phyloP scores from a whole-genome alignment of 139 green algal species.

The Asterochloris sp. region DNA sequence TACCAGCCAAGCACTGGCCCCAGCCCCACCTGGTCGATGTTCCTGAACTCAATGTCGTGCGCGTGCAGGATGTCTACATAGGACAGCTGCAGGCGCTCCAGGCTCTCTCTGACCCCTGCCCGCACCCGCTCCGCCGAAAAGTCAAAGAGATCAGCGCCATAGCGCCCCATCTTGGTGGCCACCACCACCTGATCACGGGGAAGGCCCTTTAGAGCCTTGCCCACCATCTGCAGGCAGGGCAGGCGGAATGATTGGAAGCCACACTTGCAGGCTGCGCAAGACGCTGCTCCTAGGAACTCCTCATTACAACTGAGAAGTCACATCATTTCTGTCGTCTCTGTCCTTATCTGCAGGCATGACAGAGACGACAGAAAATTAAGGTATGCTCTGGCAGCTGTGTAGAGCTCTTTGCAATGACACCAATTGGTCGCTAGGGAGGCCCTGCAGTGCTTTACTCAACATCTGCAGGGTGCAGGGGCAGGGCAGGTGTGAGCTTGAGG shows the following conservation, averaged over 20 bases:
- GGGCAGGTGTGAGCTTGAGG: too few relatives aligned
- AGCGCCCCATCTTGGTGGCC: slow-evolving; percentile 89
- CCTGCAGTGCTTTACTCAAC: too few relatives aligned
- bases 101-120: slow-evolving; percentile 68
- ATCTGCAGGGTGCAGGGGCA: too few relatives aligned
- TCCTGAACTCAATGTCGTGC: slow-evolving; percentile 94
- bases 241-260: neutral
- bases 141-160: slow-evolving; percentile 79
- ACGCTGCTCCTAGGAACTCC: too few relatives aligned
- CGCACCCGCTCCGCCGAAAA: slow-evolving; percentile 80
- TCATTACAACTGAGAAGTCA: too few relatives aligned
- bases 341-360: too few relatives aligned
- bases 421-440: too few relatives aligned
- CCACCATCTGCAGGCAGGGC: slow-evolving; percentile 58
- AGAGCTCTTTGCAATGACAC: too few relatives aligned
- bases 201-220: slow-evolving; percentile 63
- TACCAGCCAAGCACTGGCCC: neutral
- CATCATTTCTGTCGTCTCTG: too few relatives aligned
- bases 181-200: slow-evolving; percentile 80
- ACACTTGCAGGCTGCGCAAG: too few relatives aligned
- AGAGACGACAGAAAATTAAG: too few relatives aligned
- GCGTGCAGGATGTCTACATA: slow-evolving; percentile 92
- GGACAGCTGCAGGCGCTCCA: slow-evolving; percentile 67
- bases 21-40: slow-evolving; percentile 69
- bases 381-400: too few relatives aligned